Evolutionary conservation across 495 filamentous ascomycete genomes (phyloP), one percentile per base, ranked within the genome.

Genomic region (Aspergillus cristatus): DNA sequence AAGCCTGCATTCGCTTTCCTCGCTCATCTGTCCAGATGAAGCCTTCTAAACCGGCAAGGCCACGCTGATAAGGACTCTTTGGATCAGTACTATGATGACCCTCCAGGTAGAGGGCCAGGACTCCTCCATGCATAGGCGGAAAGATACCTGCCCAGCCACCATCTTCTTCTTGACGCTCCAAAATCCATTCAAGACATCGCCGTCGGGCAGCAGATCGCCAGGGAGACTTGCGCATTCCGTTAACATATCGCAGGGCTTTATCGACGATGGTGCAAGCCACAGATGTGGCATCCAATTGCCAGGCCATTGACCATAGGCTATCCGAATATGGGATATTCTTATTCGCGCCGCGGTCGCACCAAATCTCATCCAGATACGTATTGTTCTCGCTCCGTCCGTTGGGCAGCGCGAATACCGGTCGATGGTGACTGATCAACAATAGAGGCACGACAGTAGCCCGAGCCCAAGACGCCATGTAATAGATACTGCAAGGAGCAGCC

Each of bases 311-410:
- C 24, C 14, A 37, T 5, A 55, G 24, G 17, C 1, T 10, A 30
- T 6, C 35, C 20, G 35, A 30, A n/a, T 60, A 62, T 1, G 59
- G 46, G 1, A 58, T 47, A 6, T 20, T 35, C 32, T 70, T 68
- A 4, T 24, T 24, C 11, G 48, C 34, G 0, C 8, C 28, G 0
- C 50, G 49, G 16, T 62, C 38, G 6, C 36, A 18, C 64, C 66
- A 68, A 3, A 70, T 45, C 25, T 67, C 64, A 28, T 70, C 63
- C 7, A 70, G 39, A 32, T 50, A 65, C 8, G 20, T 4, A 28
- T 55, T 18, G 30, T 61, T 67, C 7, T 34, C 38, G 3, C 40
- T 51, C 1, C 3, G 38, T 1, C 62, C 56, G 26, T 63, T 63
- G 6, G 58, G 60, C 1, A 67, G 50, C 1, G 52, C 20, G 39